Evolutionary conservation across 2,329 filamentous ascomycete genomes (phyloP).

Genomic region (Pyrenochaeta sp.): DNA sequence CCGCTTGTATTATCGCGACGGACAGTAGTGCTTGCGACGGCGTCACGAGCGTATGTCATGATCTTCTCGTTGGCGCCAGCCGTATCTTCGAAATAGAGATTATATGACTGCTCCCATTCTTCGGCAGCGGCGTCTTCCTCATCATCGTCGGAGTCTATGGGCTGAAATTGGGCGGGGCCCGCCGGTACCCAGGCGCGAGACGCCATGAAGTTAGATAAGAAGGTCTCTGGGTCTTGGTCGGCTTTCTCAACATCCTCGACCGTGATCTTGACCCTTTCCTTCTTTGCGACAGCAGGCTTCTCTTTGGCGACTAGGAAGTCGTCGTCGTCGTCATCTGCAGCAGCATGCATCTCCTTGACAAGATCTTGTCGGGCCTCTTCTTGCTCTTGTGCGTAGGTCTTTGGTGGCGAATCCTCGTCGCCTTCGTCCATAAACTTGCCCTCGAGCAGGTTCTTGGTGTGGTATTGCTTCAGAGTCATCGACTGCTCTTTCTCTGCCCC

Average conservation of each 20-base stretch:
- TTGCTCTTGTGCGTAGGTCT: constrained; percentile 89
- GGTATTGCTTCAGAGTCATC: constrained; percentile 87
- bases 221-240: constrained; percentile 89
- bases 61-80: constrained; percentile 86
- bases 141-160: constrained; percentile 93
- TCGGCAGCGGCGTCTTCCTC: constrained; percentile 78
- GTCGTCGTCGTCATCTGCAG: constrained; percentile 67
- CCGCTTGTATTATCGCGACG: constrained; percentile 81
- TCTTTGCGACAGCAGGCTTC: constrained; percentile 47
- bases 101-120: constrained; percentile 91
- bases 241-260: constrained; percentile 72
- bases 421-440: constrained; percentile 69
- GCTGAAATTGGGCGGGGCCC: constrained; percentile 72
- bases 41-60: constrained; percentile 87
- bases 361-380: constrained; percentile 80
- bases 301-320: constrained; percentile 79
- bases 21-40: constrained; percentile 82
- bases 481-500: constrained; percentile 77
- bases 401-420: constrained; percentile 62
- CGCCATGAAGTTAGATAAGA: constrained; percentile 95
- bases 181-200: constrained; percentile 86
- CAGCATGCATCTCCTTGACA: constrained; percentile 80
- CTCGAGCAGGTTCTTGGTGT: constrained; percentile 85
- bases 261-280: constrained; percentile 50
- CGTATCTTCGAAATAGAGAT: constrained; percentile 94